Evolutionary conservation across 1,139 yeast species (phyloP), one percentile per base, ranked within the genome.

Genomic region (Schizosaccharomyces versatilis): DNA sequence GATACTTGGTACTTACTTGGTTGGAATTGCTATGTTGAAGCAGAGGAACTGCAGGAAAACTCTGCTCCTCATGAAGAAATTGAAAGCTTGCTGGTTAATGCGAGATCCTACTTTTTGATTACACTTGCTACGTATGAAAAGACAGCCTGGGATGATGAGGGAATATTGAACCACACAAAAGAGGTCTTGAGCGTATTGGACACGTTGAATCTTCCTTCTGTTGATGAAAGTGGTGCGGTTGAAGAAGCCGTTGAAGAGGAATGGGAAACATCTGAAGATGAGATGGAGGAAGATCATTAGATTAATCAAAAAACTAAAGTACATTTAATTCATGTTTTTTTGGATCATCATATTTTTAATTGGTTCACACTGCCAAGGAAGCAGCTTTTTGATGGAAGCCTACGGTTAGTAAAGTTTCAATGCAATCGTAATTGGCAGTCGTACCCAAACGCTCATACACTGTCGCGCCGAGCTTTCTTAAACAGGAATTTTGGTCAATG

Each of bases 1-100:
- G 58, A 56, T 51, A n/a, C 54, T 17, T 56, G 58, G 58, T 56
- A 56, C 53, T 40, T 56, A 24, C 54, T 51, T 38, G 58, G 58
- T 36, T 57, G 59, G 58, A 52, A 51, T 17, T 55, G 53, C 41
- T 57, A 36, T 39, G 24, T 47, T 14, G 52, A 42, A 51, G 55
- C 53, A 39, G 53, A 41, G 19, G 10, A 24, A 17, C 19, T 32
- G 15, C 48, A 56, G 44, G 57, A 47, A 10, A 44, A 49, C 7
- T 40, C 38, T 19, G 54, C 32, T 15, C 36, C 38, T 2, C 17
- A 47, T 7, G 58, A 56, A 39, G 53, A 52, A 47, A 24, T 52
- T n/a, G 38, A 55, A 17, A 57, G 53, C 38, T 48, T 54, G 9
- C 53, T 54, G 54, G 51, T 52, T 32, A 54, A 54, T 54, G 58